Conservation (phyloP, 2,329 filamentous ascomycete genomes). For the Nemania serpens region DNA sequence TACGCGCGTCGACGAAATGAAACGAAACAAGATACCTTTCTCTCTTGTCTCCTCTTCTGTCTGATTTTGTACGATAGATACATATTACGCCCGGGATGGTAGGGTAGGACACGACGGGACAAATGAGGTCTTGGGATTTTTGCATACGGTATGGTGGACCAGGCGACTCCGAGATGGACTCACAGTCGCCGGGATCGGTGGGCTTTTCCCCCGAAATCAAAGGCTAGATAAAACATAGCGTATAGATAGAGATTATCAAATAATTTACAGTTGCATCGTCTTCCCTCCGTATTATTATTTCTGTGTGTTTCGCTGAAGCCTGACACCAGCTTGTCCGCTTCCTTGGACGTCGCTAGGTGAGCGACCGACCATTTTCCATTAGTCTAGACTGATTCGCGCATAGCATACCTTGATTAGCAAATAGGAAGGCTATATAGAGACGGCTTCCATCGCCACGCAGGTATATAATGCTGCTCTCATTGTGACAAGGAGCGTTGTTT, state of each 20-base stretch:
- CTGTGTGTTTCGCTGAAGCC: no score
- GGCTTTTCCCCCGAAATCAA: not conserved
- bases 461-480: no score
- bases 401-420: no score
- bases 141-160: not conserved
- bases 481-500: no score
- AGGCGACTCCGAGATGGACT: not conserved
- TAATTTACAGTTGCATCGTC: not conserved
- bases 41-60: not conserved
- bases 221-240: constrained; percentile 7
- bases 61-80: not conserved
- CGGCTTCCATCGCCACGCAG: no score
- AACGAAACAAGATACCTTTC: not conserved
- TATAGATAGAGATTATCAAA: not conserved
- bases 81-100: not conserved
- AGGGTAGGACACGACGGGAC: not conserved
- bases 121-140: not conserved
- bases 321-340: no score
- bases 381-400: no score
- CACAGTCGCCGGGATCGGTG: not conserved
- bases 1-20: not conserved
- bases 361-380: no score
- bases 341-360: no score
- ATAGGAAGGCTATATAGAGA: no score
- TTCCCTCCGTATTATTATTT: no score